These are phyloP conservation scores for Trichosporon sp. DNA, from an alignment of 1,284 basidiomycete species.

Conservation along the genomic window DNA sequence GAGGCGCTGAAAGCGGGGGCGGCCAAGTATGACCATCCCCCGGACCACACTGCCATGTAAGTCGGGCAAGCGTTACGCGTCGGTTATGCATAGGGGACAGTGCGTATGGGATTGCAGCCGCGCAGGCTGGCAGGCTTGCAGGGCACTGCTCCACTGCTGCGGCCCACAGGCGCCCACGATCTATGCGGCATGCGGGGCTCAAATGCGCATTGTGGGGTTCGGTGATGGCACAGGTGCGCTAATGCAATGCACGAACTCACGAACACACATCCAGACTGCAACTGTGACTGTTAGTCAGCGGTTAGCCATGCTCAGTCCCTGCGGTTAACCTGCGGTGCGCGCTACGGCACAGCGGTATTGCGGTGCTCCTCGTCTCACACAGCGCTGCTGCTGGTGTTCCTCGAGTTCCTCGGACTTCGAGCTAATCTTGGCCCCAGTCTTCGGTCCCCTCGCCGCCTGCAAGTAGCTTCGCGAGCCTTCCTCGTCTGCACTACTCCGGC, in stretches of 20 bases:
- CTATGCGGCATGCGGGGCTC: background rate
- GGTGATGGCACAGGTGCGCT: background rate
- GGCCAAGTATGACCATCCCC: background rate
- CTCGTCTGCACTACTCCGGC: background rate
- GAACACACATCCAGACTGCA: too few relatives aligned
- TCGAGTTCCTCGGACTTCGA: background rate
- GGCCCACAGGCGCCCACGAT: too few relatives aligned
- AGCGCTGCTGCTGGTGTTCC: background rate
- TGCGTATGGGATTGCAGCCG: too few relatives aligned
- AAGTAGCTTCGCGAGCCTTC: background rate
- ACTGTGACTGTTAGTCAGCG: too few relatives aligned
- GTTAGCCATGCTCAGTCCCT: background rate
- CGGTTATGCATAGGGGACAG: background rate
- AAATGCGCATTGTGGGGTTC: background rate
- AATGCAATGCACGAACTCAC: background rate
- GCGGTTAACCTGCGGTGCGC: background rate
- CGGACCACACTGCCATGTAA: background rate
- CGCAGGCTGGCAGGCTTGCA: too few relatives aligned
- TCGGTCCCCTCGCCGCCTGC: conserved; percentile 2
- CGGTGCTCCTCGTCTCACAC: background rate
- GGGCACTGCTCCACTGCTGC: too few relatives aligned
- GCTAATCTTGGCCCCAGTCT: background rate
- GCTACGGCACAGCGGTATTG: background rate
- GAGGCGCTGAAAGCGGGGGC: background rate
- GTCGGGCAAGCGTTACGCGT: background rate